A percentile compares a stretch with the other conserved stretches of the same genome.
phyloP scores from a whole-genome alignment of 768 basidiomycete species.

The Lactifluus pinguis region DNA sequence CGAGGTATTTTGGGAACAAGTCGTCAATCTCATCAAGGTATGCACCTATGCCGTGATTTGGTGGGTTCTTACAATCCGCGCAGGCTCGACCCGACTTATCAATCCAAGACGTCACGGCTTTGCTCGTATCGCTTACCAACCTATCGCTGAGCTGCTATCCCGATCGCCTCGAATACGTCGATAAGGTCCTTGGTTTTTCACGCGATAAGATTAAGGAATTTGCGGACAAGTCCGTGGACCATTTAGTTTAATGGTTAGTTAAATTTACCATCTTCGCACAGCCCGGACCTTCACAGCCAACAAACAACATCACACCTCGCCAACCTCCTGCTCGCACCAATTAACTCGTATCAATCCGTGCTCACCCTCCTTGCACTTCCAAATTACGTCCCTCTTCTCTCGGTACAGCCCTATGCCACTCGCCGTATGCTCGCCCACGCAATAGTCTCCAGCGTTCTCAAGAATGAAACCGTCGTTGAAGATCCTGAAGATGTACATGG shows the following conservation, averaged over 20 bases:
- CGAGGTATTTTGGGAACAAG: constrained; percentile 98
- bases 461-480: constrained; percentile 95
- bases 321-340: constrained; percentile 84
- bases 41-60: background rate
- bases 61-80: background rate
- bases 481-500: constrained; percentile 91
- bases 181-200: constrained; percentile 88
- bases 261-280: constrained; percentile 25
- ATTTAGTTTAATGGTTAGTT: background rate
- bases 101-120: constrained; percentile 94
- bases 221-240: constrained; percentile 52
- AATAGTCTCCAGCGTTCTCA: constrained; percentile 86
- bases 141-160: constrained; percentile 96
- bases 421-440: constrained; percentile 91
- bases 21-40: constrained; percentile 95
- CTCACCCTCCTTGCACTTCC: constrained; percentile 96
- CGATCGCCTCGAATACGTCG: constrained; percentile 92
- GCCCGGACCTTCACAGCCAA: constrained; percentile 80
- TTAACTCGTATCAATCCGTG: constrained; percentile 93
- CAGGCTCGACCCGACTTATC: constrained; percentile 95
- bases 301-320: constrained; percentile 89
- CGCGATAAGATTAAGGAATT: constrained; percentile 80
- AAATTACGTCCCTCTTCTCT: constrained; percentile 75
- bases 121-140: constrained; percentile 91
- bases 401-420: constrained; percentile 81